These are phyloP conservation scores for Fomes fomentarius DNA, from an alignment of 1,284 basidiomycete species.

Conservation along the genomic window DNA sequence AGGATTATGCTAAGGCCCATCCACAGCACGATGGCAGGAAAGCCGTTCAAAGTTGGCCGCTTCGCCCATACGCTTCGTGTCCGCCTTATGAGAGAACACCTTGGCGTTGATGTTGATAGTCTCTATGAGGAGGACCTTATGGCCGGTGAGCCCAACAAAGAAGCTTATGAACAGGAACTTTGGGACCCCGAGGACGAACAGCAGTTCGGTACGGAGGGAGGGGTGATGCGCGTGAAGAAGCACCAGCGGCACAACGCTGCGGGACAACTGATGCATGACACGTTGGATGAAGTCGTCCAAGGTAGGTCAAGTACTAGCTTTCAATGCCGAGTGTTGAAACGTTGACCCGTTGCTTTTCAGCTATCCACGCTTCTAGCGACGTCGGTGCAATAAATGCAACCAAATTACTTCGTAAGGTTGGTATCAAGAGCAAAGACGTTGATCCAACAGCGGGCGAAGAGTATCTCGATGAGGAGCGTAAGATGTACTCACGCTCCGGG, in stretches of 20 bases:
- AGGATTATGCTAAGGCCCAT: constrained; percentile 6
- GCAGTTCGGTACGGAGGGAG: constrained; percentile 44
- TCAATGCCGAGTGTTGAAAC: neutral
- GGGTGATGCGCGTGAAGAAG: constrained; percentile 37
- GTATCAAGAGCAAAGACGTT: constrained; percentile 42
- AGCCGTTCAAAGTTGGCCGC: constrained; percentile 93
- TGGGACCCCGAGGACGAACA: constrained; percentile 89
- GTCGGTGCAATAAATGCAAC: constrained; percentile 39
- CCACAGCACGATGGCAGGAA: constrained; percentile 87
- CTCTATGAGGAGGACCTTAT: constrained; percentile 80
- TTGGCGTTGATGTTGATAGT: constrained; percentile 93
- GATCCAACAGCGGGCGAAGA: constrained; percentile 45
- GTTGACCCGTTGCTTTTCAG: constrained; percentile 38
- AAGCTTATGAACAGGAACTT: constrained; percentile 56
- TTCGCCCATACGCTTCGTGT: constrained; percentile 95
- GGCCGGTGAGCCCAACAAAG: constrained; percentile 55
- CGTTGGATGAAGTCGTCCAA: constrained; percentile 48
- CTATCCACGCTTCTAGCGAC: constrained; percentile 44
- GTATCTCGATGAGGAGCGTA: constrained; percentile 52
- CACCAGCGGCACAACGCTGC: constrained; percentile 40
- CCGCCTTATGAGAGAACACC: constrained; percentile 95
- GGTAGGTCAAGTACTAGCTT: constrained; percentile 39
- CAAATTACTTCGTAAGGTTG: constrained; percentile 45
- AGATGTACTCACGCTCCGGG: constrained; percentile 56
- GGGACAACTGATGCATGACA: constrained; percentile 41